Evolutionary conservation across 305 asterid genomes (phyloP), one percentile per base, ranked within the genome.

Genomic region (Fraxinus paxiana): DNA sequence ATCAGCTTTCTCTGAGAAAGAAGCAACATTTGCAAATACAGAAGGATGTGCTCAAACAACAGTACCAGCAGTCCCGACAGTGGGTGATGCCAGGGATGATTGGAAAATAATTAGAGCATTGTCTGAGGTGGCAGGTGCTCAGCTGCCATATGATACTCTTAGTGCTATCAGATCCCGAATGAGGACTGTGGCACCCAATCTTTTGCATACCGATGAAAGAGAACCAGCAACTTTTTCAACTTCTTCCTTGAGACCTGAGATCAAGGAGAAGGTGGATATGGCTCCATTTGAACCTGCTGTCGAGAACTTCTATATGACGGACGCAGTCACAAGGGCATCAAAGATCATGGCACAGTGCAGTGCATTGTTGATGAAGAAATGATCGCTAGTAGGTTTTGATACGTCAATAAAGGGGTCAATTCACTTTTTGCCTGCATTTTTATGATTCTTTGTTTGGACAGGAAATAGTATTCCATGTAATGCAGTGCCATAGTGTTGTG

Each of bases 281-380:
- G 77, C 91, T 17, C 94, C 98, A 9, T 94, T 96, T 78, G 91
- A 79, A 72, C 46, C 86, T 28, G 91, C 86, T 0, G 90, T 96
- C 13, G 90, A 88, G 86, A 96, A 96, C 72, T 96, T 96, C 87
- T 96, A 94, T 75, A 96, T 93, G 99, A 96, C 99, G 0, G 99
- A 96, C 77, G 20, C 99, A 1, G 92, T 96, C 67, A 92, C 97
- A 1, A 88, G 98, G 87, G 99, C 99, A 13, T 93, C 98, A 13
- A 95, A 94, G 95, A 91, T 95, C 82, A 95, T 95, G 99, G 98
- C 98, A 4, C 98, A 96, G 26, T 94, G 98, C 91, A 92, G 94
- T 79, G 90, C 97, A 0, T 56, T 86, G 82, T 78, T 92, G 88
- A 71, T 75, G 84, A 88, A 88, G 89, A 92, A 94, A 87, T 89